Base-by-base conservation (phyloP, 2,329 filamentous ascomycete genomes). In the Aspergillus quadricinctus region DNA sequence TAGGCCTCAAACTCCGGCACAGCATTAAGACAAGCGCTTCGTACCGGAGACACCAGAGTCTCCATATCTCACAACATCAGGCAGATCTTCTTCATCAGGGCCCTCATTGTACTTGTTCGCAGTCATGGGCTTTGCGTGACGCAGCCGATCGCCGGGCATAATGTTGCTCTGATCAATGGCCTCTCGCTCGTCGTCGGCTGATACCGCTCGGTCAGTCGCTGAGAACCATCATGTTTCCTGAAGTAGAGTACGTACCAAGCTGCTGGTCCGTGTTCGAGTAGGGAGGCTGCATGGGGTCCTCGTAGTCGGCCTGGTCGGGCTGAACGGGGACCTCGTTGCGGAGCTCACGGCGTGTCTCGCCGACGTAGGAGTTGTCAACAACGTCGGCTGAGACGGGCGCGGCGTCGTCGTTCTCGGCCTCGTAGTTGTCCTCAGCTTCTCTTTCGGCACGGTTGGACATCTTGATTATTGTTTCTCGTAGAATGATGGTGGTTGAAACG, bases 231-330 rank as follows among this genome's bases (percentile, higher is more conserved):
- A 9, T 4, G 43, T 14, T 37, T 25, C 37, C n/a, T 35, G 35
- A 25, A 43, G n/a, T 21, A 46, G 5, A 10, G n/a, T n/a, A 52
- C 62, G 28, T 69, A 72, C 71, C 68, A 19, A 72, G 55, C 53
- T 69, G 65, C 48, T 66, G 45, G 28, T 68, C 60, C 14, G 59
- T 60, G 48, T 69, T 67, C 1, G 66, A 66, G 45, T 64, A 67
- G 3, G 65, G 63, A 5, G 68, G 63, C 55, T 71, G 64, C 53
- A 71, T 62, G 4, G 66, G 67, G 54, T 69, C 64, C 2, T 72
- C 68, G 25, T 57, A 59, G 2, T 52, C 43, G 7, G 55, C 57
- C 5, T 70, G 57, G 25, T 72, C 68, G 1, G 25, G 29, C 49
- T 67, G 62, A 2, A 71, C 60, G 9, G 67, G 68, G 6, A 69